phyloP scores from a whole-genome alignment of 148 eudicot species.

The Chenopodium album region DNA sequence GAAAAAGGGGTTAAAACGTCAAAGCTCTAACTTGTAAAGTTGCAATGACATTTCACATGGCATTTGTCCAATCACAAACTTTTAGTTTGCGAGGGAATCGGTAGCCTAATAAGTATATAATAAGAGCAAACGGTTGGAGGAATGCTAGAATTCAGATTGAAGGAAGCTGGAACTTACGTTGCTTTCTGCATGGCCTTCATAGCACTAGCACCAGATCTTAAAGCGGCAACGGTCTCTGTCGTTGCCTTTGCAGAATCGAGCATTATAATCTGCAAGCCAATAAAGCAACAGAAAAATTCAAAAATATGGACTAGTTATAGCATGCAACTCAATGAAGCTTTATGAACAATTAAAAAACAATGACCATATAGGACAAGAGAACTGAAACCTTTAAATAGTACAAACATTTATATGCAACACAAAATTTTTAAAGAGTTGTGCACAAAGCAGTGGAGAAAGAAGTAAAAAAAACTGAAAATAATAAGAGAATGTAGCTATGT shows the following conservation, averaged over 20 bases:
- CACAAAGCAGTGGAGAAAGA: neutral
- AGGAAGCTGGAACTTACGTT: constrained; percentile 52
- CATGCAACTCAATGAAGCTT: neutral
- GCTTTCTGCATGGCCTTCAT: constrained; percentile 97
- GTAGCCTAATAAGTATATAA: neutral
- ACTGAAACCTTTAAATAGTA: neutral
- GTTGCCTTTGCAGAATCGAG: constrained; percentile 95
- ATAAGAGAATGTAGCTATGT: neutral
- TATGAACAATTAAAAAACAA: neutral
- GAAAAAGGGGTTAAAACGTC: neutral
- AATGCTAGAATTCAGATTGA: neutral
- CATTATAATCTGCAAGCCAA: constrained; percentile 70
- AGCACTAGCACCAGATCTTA: constrained; percentile 91
- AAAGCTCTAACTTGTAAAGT: neutral
- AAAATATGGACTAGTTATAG: neutral
- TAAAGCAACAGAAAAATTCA: neutral
- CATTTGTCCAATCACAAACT: neutral
- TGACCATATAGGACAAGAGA: no score
- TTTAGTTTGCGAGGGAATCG: no score
- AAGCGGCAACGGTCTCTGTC: constrained; percentile 87
- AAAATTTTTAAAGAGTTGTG: neutral
- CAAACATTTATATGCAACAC: neutral
- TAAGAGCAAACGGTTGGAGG: neutral
- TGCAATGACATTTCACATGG: neutral
- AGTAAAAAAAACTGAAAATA: neutral